phyloP scores from a whole-genome alignment of 208 protist species.

The Crithidia acanthocephali region DNA sequence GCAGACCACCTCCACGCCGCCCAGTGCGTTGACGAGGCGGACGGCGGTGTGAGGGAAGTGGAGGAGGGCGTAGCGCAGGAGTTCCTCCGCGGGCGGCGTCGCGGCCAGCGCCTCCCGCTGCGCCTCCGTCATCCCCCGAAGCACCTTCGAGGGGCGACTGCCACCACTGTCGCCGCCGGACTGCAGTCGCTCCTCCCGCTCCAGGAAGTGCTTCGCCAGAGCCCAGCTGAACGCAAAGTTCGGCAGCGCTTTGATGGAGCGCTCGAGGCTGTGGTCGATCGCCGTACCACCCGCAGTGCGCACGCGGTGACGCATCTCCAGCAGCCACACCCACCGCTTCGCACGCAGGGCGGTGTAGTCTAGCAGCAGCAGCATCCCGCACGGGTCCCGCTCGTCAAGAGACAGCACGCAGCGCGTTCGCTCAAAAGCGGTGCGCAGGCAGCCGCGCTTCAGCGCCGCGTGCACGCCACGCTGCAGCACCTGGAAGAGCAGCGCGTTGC shows the following conservation, averaged over 20 bases:
- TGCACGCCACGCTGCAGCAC: slow-evolving; percentile 67
- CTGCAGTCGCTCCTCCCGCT: slow-evolving; percentile 44
- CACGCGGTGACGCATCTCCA: slow-evolving; percentile 49
- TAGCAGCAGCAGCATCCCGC: slow-evolving; percentile 63
- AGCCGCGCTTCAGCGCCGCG: slow-evolving; percentile 71
- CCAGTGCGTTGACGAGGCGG: slow-evolving; percentile 58
- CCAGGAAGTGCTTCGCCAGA: slow-evolving; percentile 73
- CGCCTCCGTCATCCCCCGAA: slow-evolving; percentile 47
- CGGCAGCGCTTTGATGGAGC: slow-evolving; percentile 49
- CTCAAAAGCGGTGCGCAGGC: slow-evolving; percentile 77
- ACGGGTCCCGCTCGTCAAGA: slow-evolving; percentile 72
- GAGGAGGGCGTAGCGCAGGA: slow-evolving; percentile 57
- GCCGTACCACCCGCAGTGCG: neutral
- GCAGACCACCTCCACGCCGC: slow-evolving; percentile 37
- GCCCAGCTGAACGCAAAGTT: slow-evolving; percentile 83
- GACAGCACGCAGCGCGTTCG: slow-evolving; percentile 70
- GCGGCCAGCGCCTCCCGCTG: slow-evolving; percentile 37
- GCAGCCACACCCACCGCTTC: slow-evolving; percentile 82
- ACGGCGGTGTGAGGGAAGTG: slow-evolving; percentile 63
- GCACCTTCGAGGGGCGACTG: slow-evolving; percentile 51
- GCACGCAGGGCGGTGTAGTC: slow-evolving; percentile 83
- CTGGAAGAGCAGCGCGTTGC: slow-evolving; percentile 63
- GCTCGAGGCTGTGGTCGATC: slow-evolving; percentile 25
- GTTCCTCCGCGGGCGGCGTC: slow-evolving; percentile 42
- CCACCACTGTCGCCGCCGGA: neutral